These are phyloP conservation scores for Aspergillus sergii DNA, from an alignment of 2,329 filamentous ascomycete species.

Conservation along the genomic window DNA sequence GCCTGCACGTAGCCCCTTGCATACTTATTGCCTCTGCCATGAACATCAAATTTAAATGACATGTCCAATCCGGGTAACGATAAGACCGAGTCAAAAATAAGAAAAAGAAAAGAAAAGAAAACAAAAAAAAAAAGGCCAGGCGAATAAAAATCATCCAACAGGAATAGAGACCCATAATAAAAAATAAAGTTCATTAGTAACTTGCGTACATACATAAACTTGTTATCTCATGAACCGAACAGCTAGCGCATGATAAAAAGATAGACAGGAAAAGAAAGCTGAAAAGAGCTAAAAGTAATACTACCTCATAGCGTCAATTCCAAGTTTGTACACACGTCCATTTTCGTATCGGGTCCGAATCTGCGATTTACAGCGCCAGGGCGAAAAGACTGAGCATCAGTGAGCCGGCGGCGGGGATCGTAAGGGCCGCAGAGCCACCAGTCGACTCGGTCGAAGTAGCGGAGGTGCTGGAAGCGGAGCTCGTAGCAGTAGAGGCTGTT, in stretches of 20 bases:
- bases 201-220: slow-evolving; percentile 9
- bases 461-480: slow-evolving; percentile 15
- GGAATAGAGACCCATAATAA: not conserved
- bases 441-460: slow-evolving; percentile 27
- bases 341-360: not conserved
- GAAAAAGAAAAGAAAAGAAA: too few relatives aligned
- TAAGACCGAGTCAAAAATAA: not conserved
- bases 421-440: slow-evolving; percentile 29
- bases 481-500: slow-evolving; percentile 13
- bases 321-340: not conserved
- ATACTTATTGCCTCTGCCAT: not conserved
- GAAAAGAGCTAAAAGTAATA: not conserved
- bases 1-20: not conserved
- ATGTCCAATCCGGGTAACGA: not conserved
- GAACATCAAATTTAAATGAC: not conserved
- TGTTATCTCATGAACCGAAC: slow-evolving; percentile 1
- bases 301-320: not conserved
- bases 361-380: slow-evolving; percentile 24
- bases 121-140: too few relatives aligned
- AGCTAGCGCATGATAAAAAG: not conserved
- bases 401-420: slow-evolving; percentile 32
- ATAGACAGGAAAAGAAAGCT: not conserved
- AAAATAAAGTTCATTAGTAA: slow-evolving; percentile 9
- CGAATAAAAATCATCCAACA: not conserved
- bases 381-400: slow-evolving; percentile 31